These are phyloP conservation scores for Trichophaea hybrida DNA, from an alignment of 2,329 filamentous ascomycete genomes.

Conservation along the genomic window DNA sequence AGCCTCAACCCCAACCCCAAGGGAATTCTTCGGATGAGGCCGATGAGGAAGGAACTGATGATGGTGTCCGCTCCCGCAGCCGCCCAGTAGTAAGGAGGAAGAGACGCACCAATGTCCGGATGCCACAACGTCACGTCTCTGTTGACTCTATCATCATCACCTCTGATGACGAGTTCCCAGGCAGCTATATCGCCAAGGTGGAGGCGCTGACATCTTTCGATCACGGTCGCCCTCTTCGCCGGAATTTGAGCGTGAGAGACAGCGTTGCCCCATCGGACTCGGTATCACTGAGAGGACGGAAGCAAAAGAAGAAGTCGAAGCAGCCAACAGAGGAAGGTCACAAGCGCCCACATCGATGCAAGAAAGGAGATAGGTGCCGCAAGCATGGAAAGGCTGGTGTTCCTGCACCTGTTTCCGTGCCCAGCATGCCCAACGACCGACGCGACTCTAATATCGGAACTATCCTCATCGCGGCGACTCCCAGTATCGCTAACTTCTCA, in stretches of 20 bases:
- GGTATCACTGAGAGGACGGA: not conserved
- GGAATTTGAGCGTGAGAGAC: not conserved
- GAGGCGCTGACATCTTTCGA: constrained; percentile 16
- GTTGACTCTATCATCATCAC: constrained; percentile 15
- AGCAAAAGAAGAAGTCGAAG: not conserved
- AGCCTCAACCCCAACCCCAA: constrained; percentile 2
- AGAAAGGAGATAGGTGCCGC: constrained; percentile 70
- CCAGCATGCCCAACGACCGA: not conserved
- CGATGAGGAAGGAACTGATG: constrained; percentile 15
- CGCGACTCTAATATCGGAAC: constrained; percentile 40
- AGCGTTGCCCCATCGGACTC: not conserved
- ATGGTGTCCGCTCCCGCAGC: constrained; percentile 9
- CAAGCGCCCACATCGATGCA: constrained; percentile 60
- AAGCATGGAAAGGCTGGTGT: constrained; percentile 40
- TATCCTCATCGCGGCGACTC: constrained; percentile 64
- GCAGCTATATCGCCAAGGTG: constrained; percentile 9
- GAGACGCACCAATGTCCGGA: constrained; percentile 16
- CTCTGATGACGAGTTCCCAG: constrained; percentile 5
- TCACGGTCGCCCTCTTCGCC: not conserved
- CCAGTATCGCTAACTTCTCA: constrained; percentile 57
- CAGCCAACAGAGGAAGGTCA: not conserved
- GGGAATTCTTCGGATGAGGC: constrained; percentile 7
- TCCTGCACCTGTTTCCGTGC: not conserved
- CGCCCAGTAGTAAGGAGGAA: constrained; percentile 12
- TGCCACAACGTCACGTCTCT: constrained; percentile 12